Evolutionary conservation across 768 basidiomycete species (phyloP).

Genomic region (Podaxis pistillaris): DNA sequence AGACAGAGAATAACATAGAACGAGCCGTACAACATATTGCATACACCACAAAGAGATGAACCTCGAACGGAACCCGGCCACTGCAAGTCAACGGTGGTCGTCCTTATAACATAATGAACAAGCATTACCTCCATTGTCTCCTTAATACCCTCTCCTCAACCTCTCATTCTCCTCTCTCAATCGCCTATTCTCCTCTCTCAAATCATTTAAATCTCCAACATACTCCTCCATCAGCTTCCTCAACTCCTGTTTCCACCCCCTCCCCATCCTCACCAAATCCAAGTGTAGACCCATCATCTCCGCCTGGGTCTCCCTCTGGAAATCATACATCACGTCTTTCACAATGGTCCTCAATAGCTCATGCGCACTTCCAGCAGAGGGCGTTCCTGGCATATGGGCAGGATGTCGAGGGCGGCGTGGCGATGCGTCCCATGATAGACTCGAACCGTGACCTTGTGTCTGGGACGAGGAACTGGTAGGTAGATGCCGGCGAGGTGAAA

Average conservation of each 20-base stretch:
- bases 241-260: constrained; percentile 66
- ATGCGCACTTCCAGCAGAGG: constrained; percentile 38
- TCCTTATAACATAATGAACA: not conserved
- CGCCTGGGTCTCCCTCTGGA: constrained; percentile 64
- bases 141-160: constrained; percentile 40
- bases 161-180: constrained; percentile 68
- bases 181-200: constrained; percentile 68
- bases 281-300: constrained; percentile 76
- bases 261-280: constrained; percentile 69
- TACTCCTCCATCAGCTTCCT: constrained; percentile 60
- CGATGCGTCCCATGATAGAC: constrained; percentile 38
- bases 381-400: constrained; percentile 1
- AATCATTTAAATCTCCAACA: constrained; percentile 52
- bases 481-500: constrained; percentile 51
- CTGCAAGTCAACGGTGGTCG: too few species aligned
- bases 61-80: not conserved
- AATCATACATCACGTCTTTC: constrained; percentile 72
- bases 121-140: not conserved
- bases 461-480: constrained; percentile 15
- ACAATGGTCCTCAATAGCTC: constrained; percentile 65
- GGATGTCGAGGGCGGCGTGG: constrained; percentile 31
- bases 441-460: constrained; percentile 16
- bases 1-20: not conserved
- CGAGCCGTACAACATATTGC: not conserved
- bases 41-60: not conserved